Conservation (phyloP, 1,284 basidiomycete species). For the Mycosarcoma mackinlayi region DNA sequence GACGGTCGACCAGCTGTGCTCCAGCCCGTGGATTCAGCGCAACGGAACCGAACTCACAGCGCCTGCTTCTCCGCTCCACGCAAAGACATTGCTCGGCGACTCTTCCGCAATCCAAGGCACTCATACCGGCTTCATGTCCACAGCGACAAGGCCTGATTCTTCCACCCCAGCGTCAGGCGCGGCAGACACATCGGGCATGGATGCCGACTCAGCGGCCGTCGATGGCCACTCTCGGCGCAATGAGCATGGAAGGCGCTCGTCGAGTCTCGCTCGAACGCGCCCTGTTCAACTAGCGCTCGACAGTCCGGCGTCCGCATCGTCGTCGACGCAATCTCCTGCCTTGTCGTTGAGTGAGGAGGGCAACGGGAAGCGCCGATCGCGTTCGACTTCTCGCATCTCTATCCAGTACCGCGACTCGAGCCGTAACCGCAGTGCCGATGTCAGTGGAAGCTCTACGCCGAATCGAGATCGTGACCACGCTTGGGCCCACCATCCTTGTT, state of each 20-base stretch:
- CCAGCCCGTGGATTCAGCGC: slow-evolving; percentile 40
- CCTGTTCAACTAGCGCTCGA: slow-evolving; percentile 20
- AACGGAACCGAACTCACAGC: slow-evolving; percentile 7
- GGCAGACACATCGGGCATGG: too few relatives aligned
- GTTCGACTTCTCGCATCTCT: slow-evolving; percentile 39
- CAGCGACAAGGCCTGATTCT: slow-evolving; percentile 1
- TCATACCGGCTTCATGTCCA: not conserved
- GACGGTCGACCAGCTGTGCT: slow-evolving; percentile 48
- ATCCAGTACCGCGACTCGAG: slow-evolving; percentile 31
- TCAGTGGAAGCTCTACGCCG: slow-evolving; percentile 41
- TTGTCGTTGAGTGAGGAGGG: slow-evolving; percentile 16
- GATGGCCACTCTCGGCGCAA: slow-evolving; percentile 16
- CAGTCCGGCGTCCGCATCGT: slow-evolving; percentile 19
- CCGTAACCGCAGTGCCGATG: slow-evolving; percentile 41
- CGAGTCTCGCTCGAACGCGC: slow-evolving; percentile 39
- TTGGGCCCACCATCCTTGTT: slow-evolving; percentile 29
- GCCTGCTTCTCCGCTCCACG: not conserved
- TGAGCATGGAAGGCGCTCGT: slow-evolving; percentile 34
- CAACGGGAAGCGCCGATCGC: slow-evolving; percentile 25
- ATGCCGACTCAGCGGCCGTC: slow-evolving; percentile 11
- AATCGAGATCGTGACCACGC: slow-evolving; percentile 34
- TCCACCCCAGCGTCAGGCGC: not conserved
- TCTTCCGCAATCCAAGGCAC: not conserved
- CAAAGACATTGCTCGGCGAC: not conserved
- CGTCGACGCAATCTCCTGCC: slow-evolving; percentile 19